Evolutionary conservation across 164 flowering plant species (phyloP), one percentile per base, ranked within the genome.

Genomic region (Tinospora cordifolia): DNA sequence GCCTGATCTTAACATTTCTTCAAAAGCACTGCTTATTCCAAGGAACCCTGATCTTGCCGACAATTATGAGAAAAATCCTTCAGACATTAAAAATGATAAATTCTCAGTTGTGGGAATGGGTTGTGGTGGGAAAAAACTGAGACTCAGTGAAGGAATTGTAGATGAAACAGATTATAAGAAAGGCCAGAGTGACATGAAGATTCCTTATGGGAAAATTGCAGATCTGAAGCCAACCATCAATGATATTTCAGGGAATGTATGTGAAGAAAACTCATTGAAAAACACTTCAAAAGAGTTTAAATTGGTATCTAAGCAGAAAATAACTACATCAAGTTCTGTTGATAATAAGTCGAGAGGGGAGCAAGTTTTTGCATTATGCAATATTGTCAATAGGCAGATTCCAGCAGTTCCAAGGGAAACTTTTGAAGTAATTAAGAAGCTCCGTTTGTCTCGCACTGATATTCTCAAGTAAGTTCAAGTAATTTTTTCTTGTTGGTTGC

Each of bases 381-480:
- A 44, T 54, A 44, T 69, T 75, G 65, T 75, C 26, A 69, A 47
- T 62, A 68, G 46, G 60, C 77, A 81, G 60, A 73, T 75, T 67
- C 72, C 81, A 51, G 83, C 78, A 62, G 78, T 77, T 24, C 86
- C 85, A 41, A 79, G 76, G 70, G 86, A 70, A 69, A 69, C 86
- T 63, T 88, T 87, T 80, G 83, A 82, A 62, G 79, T 77, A 3
- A 68, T 90, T 68, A 87, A 74, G 76, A 80, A 63, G 67, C 84
- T 92, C 63, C 90, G 88, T n/a, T 70, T 92, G 74, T 84, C 94
- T 66, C 90, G 96, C 27, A 60, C 81, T 5, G 88, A 87, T 63
- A 74, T 92, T 41, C 82, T 90, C 80, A 87, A 80, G 98, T 90
- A 83, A 86, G 87, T 51, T 51, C 2, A n/a, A 69, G 63, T 57